A percentile compares a stretch with the other conserved stretches of the same genome.
phyloP scores from a whole-genome alignment of 108 stramenopile species.

The Fragilaria radians region DNA sequence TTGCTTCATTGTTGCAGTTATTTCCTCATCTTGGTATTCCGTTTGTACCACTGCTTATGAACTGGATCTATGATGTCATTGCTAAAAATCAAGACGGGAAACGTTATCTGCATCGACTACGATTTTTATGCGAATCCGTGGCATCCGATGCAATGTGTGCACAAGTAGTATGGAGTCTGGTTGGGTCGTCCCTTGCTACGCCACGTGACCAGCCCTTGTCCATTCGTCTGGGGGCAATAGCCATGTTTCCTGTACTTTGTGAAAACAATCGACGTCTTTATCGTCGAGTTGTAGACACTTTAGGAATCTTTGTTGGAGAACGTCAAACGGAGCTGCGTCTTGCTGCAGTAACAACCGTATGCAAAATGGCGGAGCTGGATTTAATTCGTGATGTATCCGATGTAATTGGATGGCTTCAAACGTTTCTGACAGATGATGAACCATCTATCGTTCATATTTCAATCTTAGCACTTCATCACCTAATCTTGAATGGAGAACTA shows the following conservation, averaged over 20 bases:
- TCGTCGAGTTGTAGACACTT: conserved; percentile 47
- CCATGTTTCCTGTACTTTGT: conserved; percentile 56
- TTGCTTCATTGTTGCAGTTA: conserved; percentile 10
- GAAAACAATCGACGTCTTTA: conserved; percentile 50
- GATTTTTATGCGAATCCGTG: conserved; percentile 32
- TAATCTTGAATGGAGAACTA: conserved; percentile 54
- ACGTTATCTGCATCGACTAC: conserved; percentile 10
- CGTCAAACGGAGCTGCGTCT: conserved; percentile 31
- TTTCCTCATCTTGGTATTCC: conserved; percentile 46
- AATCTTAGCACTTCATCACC: conserved; percentile 39
- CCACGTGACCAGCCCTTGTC: conserved; percentile 22
- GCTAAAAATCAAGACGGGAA: conserved; percentile 15
- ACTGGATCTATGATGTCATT: conserved; percentile 9
- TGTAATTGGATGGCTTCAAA: conserved; percentile 60
- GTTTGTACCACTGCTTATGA: conserved; percentile 26
- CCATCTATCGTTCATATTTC: conserved; percentile 39
- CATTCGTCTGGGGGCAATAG: conserved; percentile 42
- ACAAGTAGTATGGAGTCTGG: conserved; percentile 56
- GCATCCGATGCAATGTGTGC: conserved; percentile 61
- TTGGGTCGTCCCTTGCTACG: conserved; percentile 29
- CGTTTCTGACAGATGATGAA: conserved; percentile 47
- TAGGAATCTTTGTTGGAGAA: conserved; percentile 39
- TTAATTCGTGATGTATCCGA: conserved; percentile 58
- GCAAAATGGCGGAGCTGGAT: conserved; percentile 57
- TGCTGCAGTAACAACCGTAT: conserved; percentile 56